These are phyloP conservation scores for Limtongozyma cylindracea DNA, from an alignment of 805 yeast species.

Conservation along the genomic window DNA sequence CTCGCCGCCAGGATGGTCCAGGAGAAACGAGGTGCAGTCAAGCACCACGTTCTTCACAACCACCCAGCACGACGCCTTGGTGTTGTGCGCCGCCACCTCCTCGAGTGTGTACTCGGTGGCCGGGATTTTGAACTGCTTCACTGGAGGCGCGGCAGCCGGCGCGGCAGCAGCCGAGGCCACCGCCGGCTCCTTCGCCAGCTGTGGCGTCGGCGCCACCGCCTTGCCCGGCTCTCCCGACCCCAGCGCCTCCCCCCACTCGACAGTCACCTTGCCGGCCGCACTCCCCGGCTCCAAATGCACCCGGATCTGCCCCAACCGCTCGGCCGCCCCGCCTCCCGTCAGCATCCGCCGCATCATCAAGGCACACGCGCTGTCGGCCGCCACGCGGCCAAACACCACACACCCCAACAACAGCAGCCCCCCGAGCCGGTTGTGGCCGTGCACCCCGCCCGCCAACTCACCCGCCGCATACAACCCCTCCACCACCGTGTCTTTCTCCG, in stretches of 20 bases:
- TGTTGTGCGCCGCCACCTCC: conserved; percentile 22
- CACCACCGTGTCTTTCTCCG: conserved; percentile 6
- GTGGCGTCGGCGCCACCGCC: too few relatives aligned
- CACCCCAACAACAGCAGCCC: conserved; percentile 18
- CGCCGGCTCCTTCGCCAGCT: too few relatives aligned
- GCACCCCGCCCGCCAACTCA: conserved; percentile 19
- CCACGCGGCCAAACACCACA: conserved; percentile 16
- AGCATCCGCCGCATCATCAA: conserved; percentile 3
- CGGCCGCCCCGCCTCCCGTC: conserved; percentile 1
- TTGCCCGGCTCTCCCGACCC: too few relatives aligned
- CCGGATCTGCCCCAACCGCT: conserved; percentile 3
- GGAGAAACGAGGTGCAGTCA: conserved; percentile 17
- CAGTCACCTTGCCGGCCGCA: conserved; percentile 7
- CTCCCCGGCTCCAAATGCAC: conserved; percentile 18
- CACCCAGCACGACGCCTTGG: conserved; percentile 22
- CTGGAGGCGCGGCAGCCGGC: too few relatives aligned
- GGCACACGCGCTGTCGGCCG: conserved; percentile 15
- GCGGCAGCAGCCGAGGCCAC: too few relatives aligned
- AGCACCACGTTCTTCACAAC: conserved; percentile 24
- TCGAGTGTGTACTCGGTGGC: conserved; percentile 16
- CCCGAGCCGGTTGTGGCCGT: conserved; percentile 17
- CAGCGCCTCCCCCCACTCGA: too few relatives aligned
- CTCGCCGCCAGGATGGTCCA: conserved; percentile 34
- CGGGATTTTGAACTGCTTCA: conserved; percentile 14
- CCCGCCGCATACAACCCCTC: conserved; percentile 16